Conservation (phyloP, 139 green algal genomes). For the Coelastrella sp. region DNA sequence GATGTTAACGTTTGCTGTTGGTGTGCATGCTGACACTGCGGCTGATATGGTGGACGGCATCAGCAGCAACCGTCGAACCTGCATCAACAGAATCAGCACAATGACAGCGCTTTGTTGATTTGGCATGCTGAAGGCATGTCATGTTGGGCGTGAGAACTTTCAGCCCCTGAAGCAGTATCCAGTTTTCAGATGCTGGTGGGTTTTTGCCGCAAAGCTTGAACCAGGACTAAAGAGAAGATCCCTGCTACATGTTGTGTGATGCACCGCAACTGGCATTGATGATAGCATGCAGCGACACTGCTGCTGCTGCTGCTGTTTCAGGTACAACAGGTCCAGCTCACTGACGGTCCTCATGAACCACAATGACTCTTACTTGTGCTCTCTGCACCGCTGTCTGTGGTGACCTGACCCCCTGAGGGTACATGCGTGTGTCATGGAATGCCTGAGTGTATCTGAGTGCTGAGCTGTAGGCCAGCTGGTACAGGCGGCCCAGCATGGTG, state of each 20-base stretch:
- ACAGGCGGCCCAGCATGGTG: constrained; percentile 80
- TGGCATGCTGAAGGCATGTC: no score
- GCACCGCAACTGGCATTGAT: neutral
- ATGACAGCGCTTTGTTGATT: no score
- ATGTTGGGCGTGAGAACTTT: no score
- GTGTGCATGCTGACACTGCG: neutral
- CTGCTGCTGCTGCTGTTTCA: neutral
- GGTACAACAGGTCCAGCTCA: neutral
- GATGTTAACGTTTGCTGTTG: neutral
- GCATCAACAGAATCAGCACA: neutral
- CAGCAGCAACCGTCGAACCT: constrained; percentile 37
- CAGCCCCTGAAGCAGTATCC: no score
- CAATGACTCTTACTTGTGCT: constrained; percentile 35
- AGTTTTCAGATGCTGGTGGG: no score
- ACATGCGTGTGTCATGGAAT: constrained; percentile 81
- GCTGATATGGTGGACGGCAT: constrained; percentile 6
- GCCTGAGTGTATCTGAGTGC: constrained; percentile 81
- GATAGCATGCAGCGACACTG: neutral
- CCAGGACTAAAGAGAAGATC: no score
- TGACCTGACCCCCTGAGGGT: constrained; percentile 80
- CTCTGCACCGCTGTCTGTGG: constrained; percentile 83
- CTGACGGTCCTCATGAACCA: neutral
- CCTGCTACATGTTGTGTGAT: neutral
- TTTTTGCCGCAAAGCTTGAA: neutral
- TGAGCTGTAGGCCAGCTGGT: constrained; percentile 69